phyloP scores from a whole-genome alignment of 768 basidiomycete species.

The Xerocomellus amylosporus region DNA sequence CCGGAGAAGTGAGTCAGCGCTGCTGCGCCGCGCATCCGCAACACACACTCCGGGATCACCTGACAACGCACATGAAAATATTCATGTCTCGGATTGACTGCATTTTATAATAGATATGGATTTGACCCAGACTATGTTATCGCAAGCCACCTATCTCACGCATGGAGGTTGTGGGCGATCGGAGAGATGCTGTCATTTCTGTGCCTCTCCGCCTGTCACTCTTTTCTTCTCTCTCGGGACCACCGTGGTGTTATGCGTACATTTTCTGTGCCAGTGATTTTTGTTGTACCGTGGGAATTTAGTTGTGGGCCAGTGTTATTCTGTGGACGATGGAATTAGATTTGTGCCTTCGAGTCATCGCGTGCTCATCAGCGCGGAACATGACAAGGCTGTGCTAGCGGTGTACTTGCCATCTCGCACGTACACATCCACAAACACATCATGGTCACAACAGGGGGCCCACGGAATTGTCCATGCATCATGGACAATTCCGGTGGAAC shows the following conservation, averaged over 20 bases:
- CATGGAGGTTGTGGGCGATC: neutral
- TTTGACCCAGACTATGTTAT: conserved; percentile 21
- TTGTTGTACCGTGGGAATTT: conserved; percentile 16
- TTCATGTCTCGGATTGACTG: conserved; percentile 11
- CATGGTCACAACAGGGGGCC: no score
- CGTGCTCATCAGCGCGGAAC: neutral
- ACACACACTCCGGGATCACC: neutral
- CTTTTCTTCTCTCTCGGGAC: conserved; percentile 9
- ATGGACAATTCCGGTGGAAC: neutral
- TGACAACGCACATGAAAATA: conserved; percentile 10
- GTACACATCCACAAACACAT: conserved; percentile 8
- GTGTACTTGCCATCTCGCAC: neutral
- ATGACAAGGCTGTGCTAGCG: neutral
- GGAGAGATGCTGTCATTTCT: conserved; percentile 13
- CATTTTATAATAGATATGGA: conserved; percentile 21
- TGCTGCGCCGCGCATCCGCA: conserved; percentile 6
- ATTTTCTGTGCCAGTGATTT: neutral
- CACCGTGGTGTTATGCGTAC: conserved; percentile 7
- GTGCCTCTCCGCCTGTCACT: conserved; percentile 6
- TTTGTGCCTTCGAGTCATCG: neutral
- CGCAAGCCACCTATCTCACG: conserved; percentile 11
- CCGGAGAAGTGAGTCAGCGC: conserved; percentile 25
- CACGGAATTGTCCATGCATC: no score
- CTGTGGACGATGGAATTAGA: neutral
- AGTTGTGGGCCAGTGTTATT: neutral